Evolutionary conservation across 2,329 filamentous ascomycete species (phyloP).

Genomic region (Aspergillus sp.): DNA sequence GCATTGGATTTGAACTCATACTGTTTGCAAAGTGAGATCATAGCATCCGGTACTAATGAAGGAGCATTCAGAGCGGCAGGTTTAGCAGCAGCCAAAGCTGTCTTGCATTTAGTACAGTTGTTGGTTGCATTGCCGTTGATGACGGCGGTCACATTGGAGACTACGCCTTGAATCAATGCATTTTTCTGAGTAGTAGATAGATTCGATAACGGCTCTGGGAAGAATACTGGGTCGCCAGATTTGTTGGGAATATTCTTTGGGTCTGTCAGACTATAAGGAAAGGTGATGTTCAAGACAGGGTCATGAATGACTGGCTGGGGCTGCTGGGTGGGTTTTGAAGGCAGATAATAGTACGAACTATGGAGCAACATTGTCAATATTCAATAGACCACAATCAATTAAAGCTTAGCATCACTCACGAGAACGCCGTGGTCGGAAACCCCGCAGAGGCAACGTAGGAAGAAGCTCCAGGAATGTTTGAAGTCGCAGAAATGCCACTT

Average conservation of each 20-base stretch:
- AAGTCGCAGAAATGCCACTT: constrained; percentile 1
- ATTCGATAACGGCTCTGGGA: constrained; percentile 44
- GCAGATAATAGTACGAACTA: constrained; percentile 42
- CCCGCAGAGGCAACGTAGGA: constrained; percentile 34
- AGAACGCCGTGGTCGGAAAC: constrained; percentile 49
- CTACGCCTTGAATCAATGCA: constrained; percentile 36
- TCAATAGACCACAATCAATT: background rate
- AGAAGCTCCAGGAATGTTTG: constrained; percentile 15
- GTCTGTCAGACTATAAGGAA: constrained; percentile 51
- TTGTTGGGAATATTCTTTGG: constrained; percentile 47
- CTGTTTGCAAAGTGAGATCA: constrained; percentile 48
- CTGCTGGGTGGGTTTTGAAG: constrained; percentile 42
- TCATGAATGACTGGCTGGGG: constrained; percentile 53
- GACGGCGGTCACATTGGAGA: constrained; percentile 40
- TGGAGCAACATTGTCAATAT: background rate
- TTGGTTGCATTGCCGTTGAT: constrained; percentile 38
- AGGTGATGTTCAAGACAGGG: constrained; percentile 51
- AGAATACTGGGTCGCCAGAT: constrained; percentile 48
- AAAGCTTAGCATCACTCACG: constrained; percentile 23
- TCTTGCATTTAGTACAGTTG: constrained; percentile 52
- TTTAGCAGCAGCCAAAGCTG: constrained; percentile 48
- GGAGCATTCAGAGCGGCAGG: constrained; percentile 48
- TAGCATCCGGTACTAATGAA: constrained; percentile 43
- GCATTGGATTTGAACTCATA: constrained; percentile 44
- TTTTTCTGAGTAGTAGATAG: constrained; percentile 37